Conservation (phyloP, 805 yeast species). For the Hanseniaspora lachancei region DNA sequence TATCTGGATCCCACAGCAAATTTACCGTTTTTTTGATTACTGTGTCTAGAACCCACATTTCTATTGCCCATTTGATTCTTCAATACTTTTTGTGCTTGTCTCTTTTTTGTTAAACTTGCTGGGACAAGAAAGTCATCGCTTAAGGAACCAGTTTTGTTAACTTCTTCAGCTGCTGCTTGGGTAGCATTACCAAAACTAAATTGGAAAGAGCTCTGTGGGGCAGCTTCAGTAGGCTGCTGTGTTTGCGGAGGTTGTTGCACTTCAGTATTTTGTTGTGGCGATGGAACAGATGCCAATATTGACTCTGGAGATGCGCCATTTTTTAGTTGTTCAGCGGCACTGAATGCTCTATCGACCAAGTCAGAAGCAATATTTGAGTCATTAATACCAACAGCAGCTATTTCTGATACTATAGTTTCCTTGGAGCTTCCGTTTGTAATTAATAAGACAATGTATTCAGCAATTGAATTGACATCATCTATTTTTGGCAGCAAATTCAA, state of each 20-base stretch:
- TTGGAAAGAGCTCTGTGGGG: constrained; percentile 24
- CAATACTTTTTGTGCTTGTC: constrained; percentile 17
- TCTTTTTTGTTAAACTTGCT: neutral
- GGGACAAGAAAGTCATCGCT: neutral
- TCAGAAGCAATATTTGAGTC: constrained; percentile 48
- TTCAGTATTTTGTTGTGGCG: constrained; percentile 10
- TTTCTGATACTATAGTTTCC: constrained; percentile 46
- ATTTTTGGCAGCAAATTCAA: constrained; percentile 6
- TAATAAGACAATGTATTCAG: constrained; percentile 61
- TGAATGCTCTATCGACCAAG: constrained; percentile 43
- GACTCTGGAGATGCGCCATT: constrained; percentile 20
- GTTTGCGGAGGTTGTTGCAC: constrained; percentile 14
- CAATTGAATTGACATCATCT: constrained; percentile 48
- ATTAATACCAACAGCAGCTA: constrained; percentile 47
- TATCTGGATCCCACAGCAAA: constrained; percentile 19
- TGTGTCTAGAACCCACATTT: constrained; percentile 17
- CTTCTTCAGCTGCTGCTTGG: constrained; percentile 13
- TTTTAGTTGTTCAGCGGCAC: constrained; percentile 27
- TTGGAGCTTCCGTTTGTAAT: constrained; percentile 56
- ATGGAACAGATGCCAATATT: constrained; percentile 21
- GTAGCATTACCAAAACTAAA: constrained; percentile 15
- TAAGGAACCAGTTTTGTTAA: constrained; percentile 1
- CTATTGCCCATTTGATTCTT: neutral
- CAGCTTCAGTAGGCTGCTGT: constrained; percentile 15
- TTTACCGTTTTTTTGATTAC: constrained; percentile 18